Evolutionary conservation across 768 basidiomycete species (phyloP).

Genomic region (Phanerochaete sordida): DNA sequence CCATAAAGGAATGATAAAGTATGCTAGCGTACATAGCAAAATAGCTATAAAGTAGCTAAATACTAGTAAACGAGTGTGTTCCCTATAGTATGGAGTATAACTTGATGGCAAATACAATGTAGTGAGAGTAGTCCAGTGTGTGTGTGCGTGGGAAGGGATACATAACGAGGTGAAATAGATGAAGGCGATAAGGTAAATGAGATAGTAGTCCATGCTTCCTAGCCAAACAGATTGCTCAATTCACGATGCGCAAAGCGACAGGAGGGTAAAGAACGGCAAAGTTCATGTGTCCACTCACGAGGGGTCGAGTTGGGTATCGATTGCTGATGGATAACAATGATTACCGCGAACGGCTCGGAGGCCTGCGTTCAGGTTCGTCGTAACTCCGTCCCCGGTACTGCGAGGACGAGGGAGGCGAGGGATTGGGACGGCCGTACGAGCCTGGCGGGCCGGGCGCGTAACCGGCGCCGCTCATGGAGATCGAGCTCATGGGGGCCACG

Average conservation of each 20-base stretch:
- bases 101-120: slow-evolving; percentile 1
- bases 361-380: slow-evolving; percentile 19
- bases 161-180: slow-evolving; percentile 2
- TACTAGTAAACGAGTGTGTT: not conserved
- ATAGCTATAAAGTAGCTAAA: slow-evolving; percentile 1
- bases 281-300: not conserved
- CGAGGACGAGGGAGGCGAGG: slow-evolving; percentile 20
- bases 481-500: slow-evolving; percentile 7
- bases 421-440: slow-evolving; percentile 14
- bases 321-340: slow-evolving; percentile 6
- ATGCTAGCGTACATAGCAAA: not conserved
- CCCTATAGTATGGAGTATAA: not conserved
- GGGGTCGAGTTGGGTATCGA: slow-evolving; percentile 1
- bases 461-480: slow-evolving; percentile 15
- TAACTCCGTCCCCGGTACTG: slow-evolving; percentile 21
- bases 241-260: not conserved
- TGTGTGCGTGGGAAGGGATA: not conserved
- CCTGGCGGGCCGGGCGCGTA: slow-evolving; percentile 15
- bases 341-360: slow-evolving; percentile 13
- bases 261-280: not conserved
- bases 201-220: not conserved
- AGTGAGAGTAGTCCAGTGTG: not conserved
- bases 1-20: slow-evolving; percentile 3
- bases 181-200: slow-evolving; percentile 8
- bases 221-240: not conserved